phyloP scores from a whole-genome alignment of 1,284 basidiomycete genomes.

The Cystobasidium pallidum region DNA sequence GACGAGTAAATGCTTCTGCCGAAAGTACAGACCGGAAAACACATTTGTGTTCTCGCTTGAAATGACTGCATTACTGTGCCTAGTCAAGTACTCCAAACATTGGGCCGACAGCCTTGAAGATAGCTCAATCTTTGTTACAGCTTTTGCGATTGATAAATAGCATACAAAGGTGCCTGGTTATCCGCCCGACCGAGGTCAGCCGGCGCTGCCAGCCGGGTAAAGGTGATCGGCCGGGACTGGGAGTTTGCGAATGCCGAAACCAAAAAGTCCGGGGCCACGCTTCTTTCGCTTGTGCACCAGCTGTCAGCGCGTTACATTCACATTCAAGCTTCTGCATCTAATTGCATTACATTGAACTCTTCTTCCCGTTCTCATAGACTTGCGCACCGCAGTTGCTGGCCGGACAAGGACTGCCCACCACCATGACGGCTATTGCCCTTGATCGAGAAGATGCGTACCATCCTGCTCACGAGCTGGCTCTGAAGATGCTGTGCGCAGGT shows the following conservation, averaged over 20 bases:
- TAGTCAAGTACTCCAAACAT: too few relatives aligned
- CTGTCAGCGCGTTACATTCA: background rate
- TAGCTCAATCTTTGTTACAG: too few relatives aligned
- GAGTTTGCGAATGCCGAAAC: background rate
- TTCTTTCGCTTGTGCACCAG: background rate
- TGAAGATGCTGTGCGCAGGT: slow-evolving; percentile 42
- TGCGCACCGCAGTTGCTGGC: background rate
- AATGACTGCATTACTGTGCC: too few relatives aligned
- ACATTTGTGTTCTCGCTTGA: too few relatives aligned
- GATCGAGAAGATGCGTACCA: slow-evolving; percentile 35
- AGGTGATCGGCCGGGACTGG: slow-evolving; percentile 5
- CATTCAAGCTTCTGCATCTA: background rate
- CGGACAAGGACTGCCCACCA: background rate
- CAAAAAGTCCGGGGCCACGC: slow-evolving; percentile 9
- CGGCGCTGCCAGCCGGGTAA: background rate
- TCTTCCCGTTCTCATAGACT: too few relatives aligned
- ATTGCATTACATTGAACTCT: too few relatives aligned
- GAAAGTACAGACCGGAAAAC: too few relatives aligned
- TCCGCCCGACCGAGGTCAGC: background rate
- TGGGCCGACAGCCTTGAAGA: too few relatives aligned
- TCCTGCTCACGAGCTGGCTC: slow-evolving; percentile 38
- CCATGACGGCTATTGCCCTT: slow-evolving; percentile 40
- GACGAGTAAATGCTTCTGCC: too few relatives aligned
- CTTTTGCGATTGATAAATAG: too few relatives aligned
- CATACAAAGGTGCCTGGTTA: background rate